A percentile compares a stretch with the other conserved stretches of the same genome.
Conservation (phyloP, 2,329 filamentous ascomycete genomes). For the Clonostachys rhizophaga region DNA sequence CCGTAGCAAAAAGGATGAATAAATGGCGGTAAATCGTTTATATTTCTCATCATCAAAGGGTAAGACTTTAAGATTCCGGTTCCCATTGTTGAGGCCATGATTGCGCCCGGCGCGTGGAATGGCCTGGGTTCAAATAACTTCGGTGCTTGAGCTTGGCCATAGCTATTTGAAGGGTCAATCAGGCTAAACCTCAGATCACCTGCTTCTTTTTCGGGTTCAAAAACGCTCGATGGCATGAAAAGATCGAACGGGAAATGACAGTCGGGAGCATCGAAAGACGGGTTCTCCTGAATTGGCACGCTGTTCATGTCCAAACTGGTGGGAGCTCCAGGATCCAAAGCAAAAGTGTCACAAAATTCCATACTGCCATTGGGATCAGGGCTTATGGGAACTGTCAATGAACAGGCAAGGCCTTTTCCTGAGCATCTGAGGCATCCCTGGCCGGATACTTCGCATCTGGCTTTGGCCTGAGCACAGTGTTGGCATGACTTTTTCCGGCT, state of each 20-base stretch:
- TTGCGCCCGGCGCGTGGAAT: not conserved
- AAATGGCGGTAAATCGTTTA: not conserved
- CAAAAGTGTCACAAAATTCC: not conserved
- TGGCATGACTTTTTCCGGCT: not conserved
- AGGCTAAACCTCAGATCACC: not conserved
- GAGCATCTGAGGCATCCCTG: not conserved
- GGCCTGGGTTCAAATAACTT: not conserved
- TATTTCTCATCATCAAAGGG: not conserved
- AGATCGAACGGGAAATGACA: not conserved
- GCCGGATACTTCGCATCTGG: not conserved
- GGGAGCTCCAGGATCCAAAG: not conserved
- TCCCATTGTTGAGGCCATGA: constrained; percentile 2
- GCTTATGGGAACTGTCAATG: not conserved
- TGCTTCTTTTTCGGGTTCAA: not conserved
- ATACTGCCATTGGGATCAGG: not conserved
- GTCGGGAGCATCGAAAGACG: not conserved
- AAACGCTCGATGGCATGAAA: not conserved
- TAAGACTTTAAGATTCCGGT: constrained; percentile 1
- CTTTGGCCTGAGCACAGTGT: not conserved
- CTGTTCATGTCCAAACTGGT: too few relatives aligned
- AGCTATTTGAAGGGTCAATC: not conserved
- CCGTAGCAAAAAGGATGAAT: constrained; percentile 1
- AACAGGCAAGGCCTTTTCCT: not conserved
- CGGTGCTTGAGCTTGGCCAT: not conserved
- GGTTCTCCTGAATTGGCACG: not conserved